Conservation (phyloP, 306 rosid species). For the Acacia confusa region DNA sequence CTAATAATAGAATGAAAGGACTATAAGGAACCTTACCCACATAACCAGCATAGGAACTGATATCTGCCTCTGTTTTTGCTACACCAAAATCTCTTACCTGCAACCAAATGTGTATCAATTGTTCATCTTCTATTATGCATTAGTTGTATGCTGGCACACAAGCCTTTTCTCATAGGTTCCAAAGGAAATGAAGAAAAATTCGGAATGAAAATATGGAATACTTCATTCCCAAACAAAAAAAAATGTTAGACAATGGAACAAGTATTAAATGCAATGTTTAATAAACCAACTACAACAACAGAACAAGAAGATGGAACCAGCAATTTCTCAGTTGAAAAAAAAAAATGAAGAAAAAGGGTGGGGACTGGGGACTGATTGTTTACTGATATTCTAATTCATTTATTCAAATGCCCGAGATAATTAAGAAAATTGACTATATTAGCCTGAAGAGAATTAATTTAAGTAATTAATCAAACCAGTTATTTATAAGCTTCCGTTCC, state of each 20-base stretch:
- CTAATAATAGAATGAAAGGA: background rate
- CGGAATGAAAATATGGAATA: no score
- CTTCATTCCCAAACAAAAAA: no score
- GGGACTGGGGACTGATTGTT: no score
- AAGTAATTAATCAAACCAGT: background rate
- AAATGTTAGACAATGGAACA: no score
- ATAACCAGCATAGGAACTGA: conserved; percentile 1
- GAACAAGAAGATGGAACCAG: background rate
- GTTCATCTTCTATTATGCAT: background rate
- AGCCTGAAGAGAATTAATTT: no score
- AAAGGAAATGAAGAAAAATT: no score
- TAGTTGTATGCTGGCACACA: background rate
- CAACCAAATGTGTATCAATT: background rate
- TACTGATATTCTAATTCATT: background rate
- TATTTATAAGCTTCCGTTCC: background rate
- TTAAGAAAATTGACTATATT: background rate
- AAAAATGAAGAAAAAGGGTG: background rate
- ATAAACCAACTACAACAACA: background rate
- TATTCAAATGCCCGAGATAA: background rate
- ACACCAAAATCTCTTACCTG: background rate
- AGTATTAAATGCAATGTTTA: no score
- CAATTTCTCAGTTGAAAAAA: background rate
- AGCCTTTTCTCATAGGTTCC: no score
- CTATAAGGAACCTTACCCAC: background rate
- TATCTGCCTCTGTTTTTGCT: background rate